Conservation (phyloP, 495 filamentous ascomycete species). For the Aspergillus cavernicola region DNA sequence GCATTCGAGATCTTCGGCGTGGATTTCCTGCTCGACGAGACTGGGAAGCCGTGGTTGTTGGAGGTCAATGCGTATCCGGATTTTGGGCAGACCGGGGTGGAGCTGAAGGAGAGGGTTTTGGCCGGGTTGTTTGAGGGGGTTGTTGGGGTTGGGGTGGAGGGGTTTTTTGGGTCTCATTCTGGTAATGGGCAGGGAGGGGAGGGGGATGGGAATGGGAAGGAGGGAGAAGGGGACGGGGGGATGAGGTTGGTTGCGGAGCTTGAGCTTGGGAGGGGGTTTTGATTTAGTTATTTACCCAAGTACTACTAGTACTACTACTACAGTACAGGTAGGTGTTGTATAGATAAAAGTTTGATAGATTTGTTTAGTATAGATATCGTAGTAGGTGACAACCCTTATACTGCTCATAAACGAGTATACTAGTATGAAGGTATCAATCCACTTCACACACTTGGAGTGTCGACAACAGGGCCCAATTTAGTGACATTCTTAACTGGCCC, state of each 20-base stretch:
- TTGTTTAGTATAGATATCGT: not conserved
- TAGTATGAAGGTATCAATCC: too few relatives aligned
- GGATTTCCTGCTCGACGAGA: constrained; percentile 78
- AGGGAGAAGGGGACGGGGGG: constrained; percentile 27
- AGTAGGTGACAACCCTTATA: too few relatives aligned
- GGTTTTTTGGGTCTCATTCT: constrained; percentile 52
- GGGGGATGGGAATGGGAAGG: constrained; percentile 27
- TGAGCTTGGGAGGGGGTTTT: constrained; percentile 51
- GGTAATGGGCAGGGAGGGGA: constrained; percentile 27
- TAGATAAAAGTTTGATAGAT: constrained; percentile 9
- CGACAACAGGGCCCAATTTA: too few relatives aligned
- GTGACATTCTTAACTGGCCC: too few relatives aligned
- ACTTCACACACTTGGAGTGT: too few relatives aligned
- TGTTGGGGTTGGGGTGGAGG: constrained; percentile 59
- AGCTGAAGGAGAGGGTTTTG: constrained; percentile 61
- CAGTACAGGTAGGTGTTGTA: too few relatives aligned
- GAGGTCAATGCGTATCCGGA: constrained; percentile 98
- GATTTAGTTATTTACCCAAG: not conserved
- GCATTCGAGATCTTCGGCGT: constrained; percentile 90
- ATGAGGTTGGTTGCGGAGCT: constrained; percentile 58
- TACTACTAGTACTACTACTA: too few relatives aligned
- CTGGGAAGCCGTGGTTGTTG: constrained; percentile 64
- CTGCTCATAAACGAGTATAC: too few relatives aligned
- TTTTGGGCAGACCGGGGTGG: constrained; percentile 82
- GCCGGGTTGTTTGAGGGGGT: constrained; percentile 71